Conservation (phyloP, 2,329 filamentous ascomycete genomes). For the Myriosclerotinia scirpicola region DNA sequence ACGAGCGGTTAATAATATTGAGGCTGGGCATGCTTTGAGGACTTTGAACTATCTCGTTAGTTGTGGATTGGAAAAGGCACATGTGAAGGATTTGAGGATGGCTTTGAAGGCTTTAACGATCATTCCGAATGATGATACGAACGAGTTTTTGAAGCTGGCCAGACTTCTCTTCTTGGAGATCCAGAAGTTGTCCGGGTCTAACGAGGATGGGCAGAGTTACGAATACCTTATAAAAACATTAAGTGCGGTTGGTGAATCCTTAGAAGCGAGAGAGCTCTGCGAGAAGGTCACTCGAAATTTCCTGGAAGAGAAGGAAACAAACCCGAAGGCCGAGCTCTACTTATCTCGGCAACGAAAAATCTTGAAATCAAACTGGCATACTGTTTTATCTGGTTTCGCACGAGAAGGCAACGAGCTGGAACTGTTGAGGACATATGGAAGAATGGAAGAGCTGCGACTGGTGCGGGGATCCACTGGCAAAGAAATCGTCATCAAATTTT, state of each 20-base stretch:
- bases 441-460: conserved; percentile 51
- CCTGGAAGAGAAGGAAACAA: not conserved
- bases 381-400: conserved; percentile 61
- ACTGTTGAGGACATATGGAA: conserved; percentile 55
- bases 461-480: conserved; percentile 50
- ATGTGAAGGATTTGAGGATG: conserved; percentile 26
- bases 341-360: conserved; percentile 29
- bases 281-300: conserved; percentile 2
- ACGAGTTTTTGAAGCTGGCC: conserved; percentile 29
- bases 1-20: conserved; percentile 60
- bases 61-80: conserved; percentile 25
- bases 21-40: conserved; percentile 59
- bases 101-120: conserved; percentile 28
- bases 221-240: conserved; percentile 24
- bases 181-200: conserved; percentile 11
- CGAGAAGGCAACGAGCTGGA: conserved; percentile 58
- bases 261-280: conserved; percentile 33
- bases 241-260: conserved; percentile 32
- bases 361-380: conserved; percentile 45
- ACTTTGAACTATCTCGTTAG: conserved; percentile 61
- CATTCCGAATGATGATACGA: conserved; percentile 33
- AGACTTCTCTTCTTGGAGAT: conserved; percentile 33
- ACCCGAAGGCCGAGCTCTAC: no score
- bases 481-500: conserved; percentile 60
- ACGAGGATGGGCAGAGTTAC: conserved; percentile 8